These are phyloP conservation scores for Helminthosporium solani DNA, from an alignment of 2,329 filamentous ascomycete genomes.

Conservation along the genomic window DNA sequence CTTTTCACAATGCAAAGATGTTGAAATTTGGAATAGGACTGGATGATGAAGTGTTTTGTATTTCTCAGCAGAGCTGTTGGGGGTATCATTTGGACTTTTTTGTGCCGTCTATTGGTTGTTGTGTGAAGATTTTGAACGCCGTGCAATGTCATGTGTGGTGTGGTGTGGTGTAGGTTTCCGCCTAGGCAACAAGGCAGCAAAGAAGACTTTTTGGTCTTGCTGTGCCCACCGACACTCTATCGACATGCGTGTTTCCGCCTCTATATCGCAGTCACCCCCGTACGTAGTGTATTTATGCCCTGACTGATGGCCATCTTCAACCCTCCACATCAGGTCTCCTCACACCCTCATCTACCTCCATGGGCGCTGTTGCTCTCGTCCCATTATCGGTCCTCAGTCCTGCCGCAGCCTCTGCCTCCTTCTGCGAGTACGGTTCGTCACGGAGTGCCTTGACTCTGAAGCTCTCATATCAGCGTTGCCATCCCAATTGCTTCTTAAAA, in stretches of 20 bases:
- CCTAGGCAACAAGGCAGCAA: constrained; percentile 1
- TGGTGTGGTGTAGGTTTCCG: constrained; percentile 9
- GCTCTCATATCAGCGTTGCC: constrained; percentile 12
- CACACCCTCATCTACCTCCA: constrained; percentile 36
- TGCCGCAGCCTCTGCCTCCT: constrained; percentile 77
- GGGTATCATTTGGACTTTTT: constrained; percentile 37
- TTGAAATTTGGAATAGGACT: not conserved
- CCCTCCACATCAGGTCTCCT: not conserved
- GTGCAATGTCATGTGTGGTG: constrained; percentile 31
- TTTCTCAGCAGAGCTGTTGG: not conserved
- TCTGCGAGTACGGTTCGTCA: constrained; percentile 83
- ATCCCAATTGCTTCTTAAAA: not conserved
- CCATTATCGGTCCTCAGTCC: constrained; percentile 73
- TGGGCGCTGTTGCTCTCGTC: constrained; percentile 35
- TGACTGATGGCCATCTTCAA: not conserved
- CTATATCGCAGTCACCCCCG: no score
- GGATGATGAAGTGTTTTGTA: not conserved
- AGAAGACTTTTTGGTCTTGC: no score
- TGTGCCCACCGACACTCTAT: no score
- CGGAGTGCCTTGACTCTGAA: constrained; percentile 74
- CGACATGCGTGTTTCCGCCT: no score
- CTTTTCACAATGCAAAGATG: not conserved
- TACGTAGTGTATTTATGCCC: no score
- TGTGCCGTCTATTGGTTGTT: constrained; percentile 24
- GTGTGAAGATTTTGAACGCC: constrained; percentile 30